phyloP scores from a whole-genome alignment of 257 asterid genomes.

The Solanum dulcamara region DNA sequence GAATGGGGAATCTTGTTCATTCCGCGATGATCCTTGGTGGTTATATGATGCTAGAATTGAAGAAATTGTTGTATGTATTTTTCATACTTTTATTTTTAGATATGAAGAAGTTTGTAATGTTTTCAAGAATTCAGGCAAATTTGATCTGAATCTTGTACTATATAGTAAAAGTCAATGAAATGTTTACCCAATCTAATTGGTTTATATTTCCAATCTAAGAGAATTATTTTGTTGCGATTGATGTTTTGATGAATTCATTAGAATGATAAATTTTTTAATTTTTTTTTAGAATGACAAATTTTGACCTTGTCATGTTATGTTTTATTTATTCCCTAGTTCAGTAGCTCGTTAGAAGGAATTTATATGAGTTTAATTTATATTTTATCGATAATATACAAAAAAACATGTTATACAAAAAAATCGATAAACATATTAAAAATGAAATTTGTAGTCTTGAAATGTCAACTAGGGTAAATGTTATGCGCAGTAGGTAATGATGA shows the following conservation, averaged over 20 bases:
- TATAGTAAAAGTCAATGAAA: background rate
- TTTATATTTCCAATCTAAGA: background rate
- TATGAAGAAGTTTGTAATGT: background rate
- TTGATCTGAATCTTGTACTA: background rate
- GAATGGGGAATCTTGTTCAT: background rate
- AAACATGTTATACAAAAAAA: background rate
- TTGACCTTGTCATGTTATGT: background rate
- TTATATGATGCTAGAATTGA: background rate
- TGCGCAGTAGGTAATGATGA: background rate
- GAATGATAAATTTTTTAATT: no score
- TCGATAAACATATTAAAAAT: background rate
- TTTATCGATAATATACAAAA: background rate
- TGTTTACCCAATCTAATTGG: background rate
- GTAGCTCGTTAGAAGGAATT: background rate
- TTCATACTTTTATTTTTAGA: background rate
- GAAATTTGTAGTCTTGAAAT: no score
- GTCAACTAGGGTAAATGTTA: no score
- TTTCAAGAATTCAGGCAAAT: background rate
- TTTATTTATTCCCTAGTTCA: background rate
- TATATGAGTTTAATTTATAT: no score
- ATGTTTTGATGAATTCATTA: background rate
- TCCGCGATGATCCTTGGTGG: background rate
- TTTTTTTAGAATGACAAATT: no score
- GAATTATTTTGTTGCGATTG: background rate
- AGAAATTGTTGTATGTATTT: background rate